Evolutionary conservation across 345 rosid species (phyloP).

Genomic region (Populus tremula): DNA sequence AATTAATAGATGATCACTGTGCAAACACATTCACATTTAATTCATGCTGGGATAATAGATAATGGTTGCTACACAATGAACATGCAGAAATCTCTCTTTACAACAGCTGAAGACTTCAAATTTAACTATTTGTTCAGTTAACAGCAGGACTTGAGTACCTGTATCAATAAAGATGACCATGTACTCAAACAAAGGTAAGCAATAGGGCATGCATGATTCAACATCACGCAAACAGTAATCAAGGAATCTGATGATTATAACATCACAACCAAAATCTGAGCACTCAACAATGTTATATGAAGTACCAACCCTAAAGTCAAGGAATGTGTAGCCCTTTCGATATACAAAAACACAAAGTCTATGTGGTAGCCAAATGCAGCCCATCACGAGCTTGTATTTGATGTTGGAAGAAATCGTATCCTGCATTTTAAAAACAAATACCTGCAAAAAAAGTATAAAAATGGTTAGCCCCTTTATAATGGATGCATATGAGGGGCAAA

Average conservation of each 20-base stretch:
- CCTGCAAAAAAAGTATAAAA: conserved; percentile 16
- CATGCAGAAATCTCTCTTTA: no score
- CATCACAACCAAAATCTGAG: background rate
- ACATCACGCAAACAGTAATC: conserved; percentile 2
- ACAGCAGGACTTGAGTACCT: no score
- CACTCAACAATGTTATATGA: background rate
- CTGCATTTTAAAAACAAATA: background rate
- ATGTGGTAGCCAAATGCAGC: background rate
- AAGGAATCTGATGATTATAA: background rate
- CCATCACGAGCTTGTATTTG: background rate
- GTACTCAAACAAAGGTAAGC: background rate
- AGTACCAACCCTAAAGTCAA: conserved; percentile 3
- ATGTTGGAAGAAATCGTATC: background rate
- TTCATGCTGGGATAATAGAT: background rate
- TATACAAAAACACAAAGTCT: background rate
- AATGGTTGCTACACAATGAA: background rate
- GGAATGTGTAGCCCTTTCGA: background rate
- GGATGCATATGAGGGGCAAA: background rate
- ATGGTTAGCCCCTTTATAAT: background rate
- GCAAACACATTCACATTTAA: background rate
- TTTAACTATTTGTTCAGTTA: no score
- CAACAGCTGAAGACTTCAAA: no score
- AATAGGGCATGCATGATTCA: background rate
- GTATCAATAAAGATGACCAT: no score
- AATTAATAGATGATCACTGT: no score